Evolutionary conservation across 495 filamentous ascomycete genomes (phyloP).

Genomic region (Penicillium egyptiacum): DNA sequence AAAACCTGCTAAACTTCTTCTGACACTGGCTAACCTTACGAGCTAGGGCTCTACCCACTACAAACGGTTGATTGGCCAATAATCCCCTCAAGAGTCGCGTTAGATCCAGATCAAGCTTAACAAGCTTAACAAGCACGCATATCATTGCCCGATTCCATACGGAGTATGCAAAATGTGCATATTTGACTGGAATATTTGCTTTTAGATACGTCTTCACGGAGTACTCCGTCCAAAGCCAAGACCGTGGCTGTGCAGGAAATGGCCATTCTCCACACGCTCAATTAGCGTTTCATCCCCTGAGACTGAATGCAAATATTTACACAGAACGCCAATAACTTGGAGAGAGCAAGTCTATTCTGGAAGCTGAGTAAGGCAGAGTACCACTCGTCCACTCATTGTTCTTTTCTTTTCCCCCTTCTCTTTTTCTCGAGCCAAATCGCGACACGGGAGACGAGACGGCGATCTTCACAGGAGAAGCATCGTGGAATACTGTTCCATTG

Average conservation of each 20-base stretch:
- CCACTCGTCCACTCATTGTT: no score
- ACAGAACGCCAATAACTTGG: background rate
- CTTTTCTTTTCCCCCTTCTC: background rate
- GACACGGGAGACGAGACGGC: background rate
- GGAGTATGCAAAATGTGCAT: background rate
- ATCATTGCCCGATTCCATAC: background rate
- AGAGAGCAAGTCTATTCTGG: background rate
- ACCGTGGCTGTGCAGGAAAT: constrained; percentile 24
- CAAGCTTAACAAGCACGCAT: constrained; percentile 1
- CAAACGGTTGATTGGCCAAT: background rate
- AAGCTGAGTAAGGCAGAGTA: background rate
- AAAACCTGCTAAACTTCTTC: background rate
- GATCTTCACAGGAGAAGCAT: constrained; percentile 5
- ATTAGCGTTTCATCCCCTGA: constrained; percentile 17
- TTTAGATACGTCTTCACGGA: background rate
- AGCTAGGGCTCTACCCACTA: background rate
- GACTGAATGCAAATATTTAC: background rate
- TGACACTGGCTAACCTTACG: background rate
- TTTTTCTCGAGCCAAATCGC: background rate
- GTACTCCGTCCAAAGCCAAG: constrained; percentile 15
- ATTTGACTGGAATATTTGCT: no score
- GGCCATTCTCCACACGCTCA: constrained; percentile 16
- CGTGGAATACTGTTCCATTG: background rate
- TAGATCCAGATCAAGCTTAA: background rate
- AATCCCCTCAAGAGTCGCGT: background rate